Base-by-base conservation (phyloP, 164 flowering plant species). In the Euptelea pleiosperma region DNA sequence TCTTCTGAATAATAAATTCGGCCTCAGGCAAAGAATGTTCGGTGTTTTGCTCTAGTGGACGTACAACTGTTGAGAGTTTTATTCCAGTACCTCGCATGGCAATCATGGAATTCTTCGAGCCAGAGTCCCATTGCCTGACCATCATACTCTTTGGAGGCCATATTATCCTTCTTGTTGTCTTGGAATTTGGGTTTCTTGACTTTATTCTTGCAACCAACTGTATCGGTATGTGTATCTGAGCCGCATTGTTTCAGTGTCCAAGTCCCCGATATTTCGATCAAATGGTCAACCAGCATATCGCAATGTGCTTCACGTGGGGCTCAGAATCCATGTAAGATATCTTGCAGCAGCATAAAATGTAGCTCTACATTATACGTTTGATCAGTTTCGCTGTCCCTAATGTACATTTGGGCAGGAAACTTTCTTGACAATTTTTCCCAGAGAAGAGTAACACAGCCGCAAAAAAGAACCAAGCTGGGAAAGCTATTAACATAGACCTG, bases 401-500 rank as follows among this genome's bases (percentile, higher is more conserved):
- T 35, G 37, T 35, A 49, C 53, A 65, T 47, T 37, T 55, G 45
- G 61, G 60, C 19, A 42, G 45, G 51, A 66, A 50, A 49, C n/a
- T 52, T 10, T 63, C 71, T 47, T 31, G 50, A 48, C 53, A 64
- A 48, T 48, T 52, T 50, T 63, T 57, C 11, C 56, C 68, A 16
- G 63, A 56, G 65, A 86, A 85, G 43, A 89, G 86, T 46, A 82
- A 39, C 30, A 60, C 53, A 55, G 82, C 70, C 34, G 91, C 81
- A 66, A 69, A 84, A 73, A 55, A 72, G 77, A 84, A 89, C 94
- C 96, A 89, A 58, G 56, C 68, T 11, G 86, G 91, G 62, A 89
- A 89, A 66, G 62, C 75, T 70, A 89, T 77, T 59, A 81, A 77
- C 67, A 78, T 34, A 48, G 86, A 83, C 93, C 96, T 89, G 86